Evolutionary conservation across 1,139 yeast genomes (phyloP), one percentile per base, ranked within the genome.

Genomic region (Pichia kudriavzevii): DNA sequence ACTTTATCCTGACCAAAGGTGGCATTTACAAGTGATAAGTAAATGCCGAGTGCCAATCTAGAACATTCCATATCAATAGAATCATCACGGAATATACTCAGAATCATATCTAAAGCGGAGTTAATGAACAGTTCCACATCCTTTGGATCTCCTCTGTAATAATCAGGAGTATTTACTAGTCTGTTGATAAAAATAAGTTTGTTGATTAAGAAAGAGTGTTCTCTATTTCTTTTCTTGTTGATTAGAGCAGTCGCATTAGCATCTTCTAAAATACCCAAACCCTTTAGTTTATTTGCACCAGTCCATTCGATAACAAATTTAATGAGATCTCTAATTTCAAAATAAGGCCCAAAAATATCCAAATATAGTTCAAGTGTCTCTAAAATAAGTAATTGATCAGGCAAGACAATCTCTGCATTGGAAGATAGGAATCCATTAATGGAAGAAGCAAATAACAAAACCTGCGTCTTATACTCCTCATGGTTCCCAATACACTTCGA

Each of bases 141-240:
- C 16, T 49, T 44, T 3, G 14, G 7, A 13, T 38, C 18, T 4
- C 39, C 35, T 10, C 67, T 54, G 14, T 57, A 58, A 32, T 67
- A 63, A 32, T 75, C 53, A 49, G 67, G 56, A 4, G 77, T 63
- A 26, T 66, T 66, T 32, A 79, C 67, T 26, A 80, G 59, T 36
- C 81, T 64, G 50, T 76, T 73, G 40, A 78, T 63, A 44, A 81
- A 66, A 33, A 79, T 58, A 40, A 82, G 59, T 46, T 79, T 76
- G 31, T 72, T 66, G 29, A 76, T 63, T 32, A 75, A 64, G 32
- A 78, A 63, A 46, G 66, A 69, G 46, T 74, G 75, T 36, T 72
- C 78, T 43, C 69, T 70, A 7, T 58, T 55, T 16, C 55, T 51
- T 16, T 61, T 57, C 36, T 61, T 63, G 43, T 61, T 53, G 5